These are phyloP conservation scores for Lichtheimia ornata DNA, from an alignment of 371 early-diverging fungal genomes.

Conservation along the genomic window DNA sequence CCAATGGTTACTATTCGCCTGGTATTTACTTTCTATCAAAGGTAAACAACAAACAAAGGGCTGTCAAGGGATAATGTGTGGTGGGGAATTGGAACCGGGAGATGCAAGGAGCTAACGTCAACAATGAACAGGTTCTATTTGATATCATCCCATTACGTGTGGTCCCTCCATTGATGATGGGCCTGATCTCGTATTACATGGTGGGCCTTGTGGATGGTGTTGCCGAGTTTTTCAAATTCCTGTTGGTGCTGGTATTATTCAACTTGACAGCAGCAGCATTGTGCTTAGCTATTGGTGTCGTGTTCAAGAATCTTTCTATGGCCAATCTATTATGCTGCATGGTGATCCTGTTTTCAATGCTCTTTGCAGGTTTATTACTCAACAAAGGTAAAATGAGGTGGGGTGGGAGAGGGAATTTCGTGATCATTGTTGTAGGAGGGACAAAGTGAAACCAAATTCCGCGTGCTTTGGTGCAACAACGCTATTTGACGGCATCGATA, in stretches of 20 bases:
- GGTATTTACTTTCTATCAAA: conserved; percentile 76
- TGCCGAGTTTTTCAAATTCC: conserved; percentile 75
- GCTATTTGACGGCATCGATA: not conserved
- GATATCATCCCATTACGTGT: conserved; percentile 87
- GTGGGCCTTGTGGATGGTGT: conserved; percentile 75
- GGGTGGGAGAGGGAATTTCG: too few relatives aligned
- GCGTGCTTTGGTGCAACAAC: too few relatives aligned
- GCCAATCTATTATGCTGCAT: conserved; percentile 80
- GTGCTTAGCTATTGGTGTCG: conserved; percentile 77
- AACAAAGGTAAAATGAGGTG: conserved; percentile 62
- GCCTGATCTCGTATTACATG: conserved; percentile 85
- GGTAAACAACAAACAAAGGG: conserved; percentile 24
- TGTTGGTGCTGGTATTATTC: conserved; percentile 88
- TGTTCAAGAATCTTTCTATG: conserved; percentile 74
- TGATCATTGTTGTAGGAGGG: too few relatives aligned
- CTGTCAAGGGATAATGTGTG: not conserved
- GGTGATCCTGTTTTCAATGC: conserved; percentile 86
- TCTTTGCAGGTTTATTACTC: conserved; percentile 88
- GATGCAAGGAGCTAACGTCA: not conserved
- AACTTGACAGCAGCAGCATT: conserved; percentile 80
- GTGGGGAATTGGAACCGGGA: not conserved
- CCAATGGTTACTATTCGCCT: conserved; percentile 87
- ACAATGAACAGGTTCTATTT: conserved; percentile 58
- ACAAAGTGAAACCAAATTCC: too few relatives aligned
- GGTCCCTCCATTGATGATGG: conserved; percentile 85